Conservation (phyloP, 768 basidiomycete species). For the Pisolithus marmoratus region DNA sequence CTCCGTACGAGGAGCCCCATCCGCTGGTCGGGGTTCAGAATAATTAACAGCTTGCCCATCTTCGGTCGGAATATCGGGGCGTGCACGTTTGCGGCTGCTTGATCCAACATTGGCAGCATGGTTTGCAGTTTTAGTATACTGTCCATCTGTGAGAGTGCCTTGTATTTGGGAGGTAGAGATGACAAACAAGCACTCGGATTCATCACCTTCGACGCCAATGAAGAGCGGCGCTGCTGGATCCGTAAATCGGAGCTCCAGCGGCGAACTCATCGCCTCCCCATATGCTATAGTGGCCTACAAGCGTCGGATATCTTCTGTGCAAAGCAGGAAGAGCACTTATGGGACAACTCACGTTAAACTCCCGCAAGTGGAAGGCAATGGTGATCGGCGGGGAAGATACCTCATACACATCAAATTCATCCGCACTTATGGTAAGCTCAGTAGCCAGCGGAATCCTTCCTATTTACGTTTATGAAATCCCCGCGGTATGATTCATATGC, state of each 20-base stretch:
- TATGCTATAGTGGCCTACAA: conserved; percentile 72
- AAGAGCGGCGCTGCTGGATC: conserved; percentile 70
- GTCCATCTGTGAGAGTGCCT: conserved; percentile 18
- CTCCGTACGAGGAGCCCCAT: conserved; percentile 40
- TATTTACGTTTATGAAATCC: conserved; percentile 19
- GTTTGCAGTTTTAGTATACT: conserved; percentile 6
- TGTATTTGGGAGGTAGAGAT: conserved; percentile 70
- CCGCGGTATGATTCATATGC: background rate
- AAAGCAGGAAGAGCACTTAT: background rate
- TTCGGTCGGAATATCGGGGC: conserved; percentile 19
- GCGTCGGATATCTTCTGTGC: background rate
- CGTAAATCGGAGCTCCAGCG: conserved; percentile 71
- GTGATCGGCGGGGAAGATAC: conserved; percentile 56
- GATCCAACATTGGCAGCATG: conserved; percentile 8
- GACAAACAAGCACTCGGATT: conserved; percentile 61
- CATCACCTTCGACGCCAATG: conserved; percentile 69
- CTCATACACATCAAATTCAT: conserved; percentile 79
- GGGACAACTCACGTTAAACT: conserved; percentile 60
- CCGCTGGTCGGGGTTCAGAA: conserved; percentile 9
- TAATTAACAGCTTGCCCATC: conserved; percentile 24
- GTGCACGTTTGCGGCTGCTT: conserved; percentile 17
- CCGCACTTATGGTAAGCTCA: conserved; percentile 67
- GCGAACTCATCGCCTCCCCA: conserved; percentile 62
- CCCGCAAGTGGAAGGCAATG: conserved; percentile 75
- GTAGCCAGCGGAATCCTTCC: conserved; percentile 64